Evolutionary conservation across 1,284 basidiomycete genomes (phyloP).

Genomic region (Trichosporon asahii): DNA sequence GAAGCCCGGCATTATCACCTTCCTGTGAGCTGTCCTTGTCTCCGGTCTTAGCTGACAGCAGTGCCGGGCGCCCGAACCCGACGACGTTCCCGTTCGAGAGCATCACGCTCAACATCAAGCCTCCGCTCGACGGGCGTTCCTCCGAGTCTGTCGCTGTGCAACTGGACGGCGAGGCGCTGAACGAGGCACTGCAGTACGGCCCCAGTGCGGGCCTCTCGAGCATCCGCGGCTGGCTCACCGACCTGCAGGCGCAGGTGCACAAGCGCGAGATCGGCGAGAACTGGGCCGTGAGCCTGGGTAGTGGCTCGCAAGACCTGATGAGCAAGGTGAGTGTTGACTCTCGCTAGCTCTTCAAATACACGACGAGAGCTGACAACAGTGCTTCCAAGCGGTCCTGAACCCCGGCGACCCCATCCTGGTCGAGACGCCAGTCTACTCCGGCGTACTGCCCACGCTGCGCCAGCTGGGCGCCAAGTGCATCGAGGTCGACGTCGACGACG

Average conservation of each 20-base stretch:
- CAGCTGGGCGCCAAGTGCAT: conserved; percentile 57
- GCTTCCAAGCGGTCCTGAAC: conserved; percentile 63
- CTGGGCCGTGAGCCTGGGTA: conserved; percentile 74
- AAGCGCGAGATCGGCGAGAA: conserved; percentile 54
- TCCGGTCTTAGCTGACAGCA: conserved; percentile 28
- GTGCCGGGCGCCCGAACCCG: conserved; percentile 70
- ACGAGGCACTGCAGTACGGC: conserved; percentile 70
- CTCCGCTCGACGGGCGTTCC: conserved; percentile 51
- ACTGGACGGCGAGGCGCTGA: conserved; percentile 61
- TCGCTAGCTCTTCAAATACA: neutral
- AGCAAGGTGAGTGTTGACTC: conserved; percentile 61
- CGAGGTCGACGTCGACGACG: conserved; percentile 73
- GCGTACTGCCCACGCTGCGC: conserved; percentile 43
- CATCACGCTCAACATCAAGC: conserved; percentile 58
- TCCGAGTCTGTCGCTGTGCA: conserved; percentile 50
- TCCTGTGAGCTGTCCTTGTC: conserved; percentile 54
- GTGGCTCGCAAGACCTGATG: conserved; percentile 82
- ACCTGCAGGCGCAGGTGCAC: conserved; percentile 66
- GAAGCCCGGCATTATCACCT: conserved; percentile 74
- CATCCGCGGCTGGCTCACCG: conserved; percentile 64
- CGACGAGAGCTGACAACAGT: conserved; percentile 38
- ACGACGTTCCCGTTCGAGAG: conserved; percentile 82
- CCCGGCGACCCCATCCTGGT: conserved; percentile 77
- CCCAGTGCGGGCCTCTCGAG: conserved; percentile 67
- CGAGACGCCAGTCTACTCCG: conserved; percentile 80